A percentile compares a stretch with the other conserved stretches of the same genome.
Conservation (phyloP, 2,329 filamentous ascomycete genomes). For the Cyphellophora attinorum region DNA sequence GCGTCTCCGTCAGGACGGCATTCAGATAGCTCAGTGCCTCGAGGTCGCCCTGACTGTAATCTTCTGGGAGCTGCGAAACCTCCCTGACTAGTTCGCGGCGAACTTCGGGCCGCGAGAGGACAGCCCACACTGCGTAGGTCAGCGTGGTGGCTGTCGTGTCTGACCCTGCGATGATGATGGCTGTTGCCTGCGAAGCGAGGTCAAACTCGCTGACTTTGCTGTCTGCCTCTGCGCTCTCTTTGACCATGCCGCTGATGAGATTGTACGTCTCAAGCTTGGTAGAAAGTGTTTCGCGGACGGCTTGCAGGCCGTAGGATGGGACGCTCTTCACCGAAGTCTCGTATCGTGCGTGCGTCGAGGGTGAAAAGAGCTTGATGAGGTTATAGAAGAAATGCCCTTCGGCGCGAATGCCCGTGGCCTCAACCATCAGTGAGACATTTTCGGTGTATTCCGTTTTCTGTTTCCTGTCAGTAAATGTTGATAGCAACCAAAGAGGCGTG, state of each 20-base stretch:
- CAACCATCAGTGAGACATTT: constrained; percentile 26
- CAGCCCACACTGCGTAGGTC: constrained; percentile 38
- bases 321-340: constrained; percentile 15
- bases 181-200: constrained; percentile 29
- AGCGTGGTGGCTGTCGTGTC: constrained; percentile 43
- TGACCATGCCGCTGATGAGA: constrained; percentile 22
- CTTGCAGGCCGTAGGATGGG: background rate
- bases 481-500: background rate
- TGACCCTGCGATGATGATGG: constrained; percentile 41
- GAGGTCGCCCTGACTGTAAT: constrained; percentile 34
- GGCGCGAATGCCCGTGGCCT: background rate
- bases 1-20: constrained; percentile 48
- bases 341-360: constrained; percentile 10
- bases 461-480: background rate
- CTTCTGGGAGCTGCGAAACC: constrained; percentile 24
- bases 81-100: constrained; percentile 38
- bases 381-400: background rate
- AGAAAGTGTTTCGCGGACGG: background rate
- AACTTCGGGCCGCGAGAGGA: constrained; percentile 22
- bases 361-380: background rate
- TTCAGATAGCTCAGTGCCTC: constrained; percentile 45
- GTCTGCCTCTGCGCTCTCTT: constrained; percentile 24
- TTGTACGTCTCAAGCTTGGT: no score
- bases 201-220: constrained; percentile 22
- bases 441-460: constrained; percentile 34